Conservation (phyloP, 1,139 yeast genomes). For the Geotrichum bryndzae region DNA sequence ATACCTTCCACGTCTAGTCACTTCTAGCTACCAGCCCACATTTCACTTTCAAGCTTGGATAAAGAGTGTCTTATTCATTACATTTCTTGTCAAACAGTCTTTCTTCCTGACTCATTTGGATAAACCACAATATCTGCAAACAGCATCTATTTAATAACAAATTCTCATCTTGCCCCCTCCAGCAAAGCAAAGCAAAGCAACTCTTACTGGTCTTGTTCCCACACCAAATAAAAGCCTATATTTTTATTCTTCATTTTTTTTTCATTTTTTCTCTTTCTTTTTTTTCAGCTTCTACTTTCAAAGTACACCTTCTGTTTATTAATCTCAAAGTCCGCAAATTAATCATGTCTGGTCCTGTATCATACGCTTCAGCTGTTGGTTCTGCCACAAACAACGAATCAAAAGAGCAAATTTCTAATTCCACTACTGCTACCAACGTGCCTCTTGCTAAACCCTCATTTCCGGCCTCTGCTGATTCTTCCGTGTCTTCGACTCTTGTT, state of each 20-base stretch:
- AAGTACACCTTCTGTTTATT: not conserved
- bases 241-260: not conserved
- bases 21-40: no score
- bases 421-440: constrained; percentile 15
- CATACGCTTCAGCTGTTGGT: constrained; percentile 32
- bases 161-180: not conserved
- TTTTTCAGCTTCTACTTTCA: not conserved
- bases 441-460: constrained; percentile 21
- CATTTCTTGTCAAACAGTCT: not conserved
- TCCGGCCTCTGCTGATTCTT: constrained; percentile 13
- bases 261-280: not conserved
- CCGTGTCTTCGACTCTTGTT: not conserved
- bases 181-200: not conserved
- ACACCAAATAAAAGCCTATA: not conserved
- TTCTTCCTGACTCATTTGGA: no score
- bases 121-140: not conserved
- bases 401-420: constrained; percentile 10
- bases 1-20: no score
- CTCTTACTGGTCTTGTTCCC: not conserved
- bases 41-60: no score
- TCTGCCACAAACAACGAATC: constrained; percentile 16
- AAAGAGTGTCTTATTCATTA: no score
- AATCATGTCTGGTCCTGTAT: constrained; percentile 25
- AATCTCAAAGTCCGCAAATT: not conserved
- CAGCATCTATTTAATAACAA: not conserved